Conservation (phyloP, 345 rosid genomes). For the Rubroshorea leprosula region DNA sequence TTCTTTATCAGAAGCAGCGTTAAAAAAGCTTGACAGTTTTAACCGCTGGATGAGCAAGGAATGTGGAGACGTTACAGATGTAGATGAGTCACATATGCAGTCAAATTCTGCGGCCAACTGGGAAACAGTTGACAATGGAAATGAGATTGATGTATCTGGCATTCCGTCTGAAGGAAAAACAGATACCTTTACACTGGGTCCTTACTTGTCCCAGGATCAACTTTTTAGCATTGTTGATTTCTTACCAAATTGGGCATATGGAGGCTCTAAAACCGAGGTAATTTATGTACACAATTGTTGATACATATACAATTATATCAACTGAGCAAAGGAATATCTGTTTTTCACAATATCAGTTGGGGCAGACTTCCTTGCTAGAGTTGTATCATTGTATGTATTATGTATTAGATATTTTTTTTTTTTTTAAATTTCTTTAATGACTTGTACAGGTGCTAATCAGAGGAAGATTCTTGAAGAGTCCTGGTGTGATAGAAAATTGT, state of each 20-base stretch:
- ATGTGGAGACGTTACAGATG: slow-evolving; percentile 51
- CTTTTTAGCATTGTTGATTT: slow-evolving; percentile 76
- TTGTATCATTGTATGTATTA: slow-evolving; percentile 2
- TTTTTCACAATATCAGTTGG: not conserved
- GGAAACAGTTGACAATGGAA: slow-evolving; percentile 58
- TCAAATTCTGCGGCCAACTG: slow-evolving; percentile 55
- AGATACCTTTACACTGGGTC: slow-evolving; percentile 51
- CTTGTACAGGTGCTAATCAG: slow-evolving; percentile 55
- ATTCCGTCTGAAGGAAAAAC: slow-evolving; percentile 41
- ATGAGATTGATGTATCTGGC: slow-evolving; percentile 39
- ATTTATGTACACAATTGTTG: not conserved
- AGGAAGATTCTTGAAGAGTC: slow-evolving; percentile 63
- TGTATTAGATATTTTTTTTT: slow-evolving; percentile 1
- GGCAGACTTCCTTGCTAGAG: not conserved
- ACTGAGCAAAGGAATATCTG: not conserved
- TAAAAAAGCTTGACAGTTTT: slow-evolving; percentile 92
- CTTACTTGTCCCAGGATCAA: slow-evolving; percentile 81
- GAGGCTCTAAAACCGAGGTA: slow-evolving; percentile 67
- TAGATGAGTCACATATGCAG: slow-evolving; percentile 46
- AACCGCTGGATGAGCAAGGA: slow-evolving; percentile 90
- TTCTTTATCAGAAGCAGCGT: slow-evolving; percentile 45
- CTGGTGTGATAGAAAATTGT: slow-evolving; percentile 42
- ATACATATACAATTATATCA: not conserved
- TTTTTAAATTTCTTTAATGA: slow-evolving; percentile 9
- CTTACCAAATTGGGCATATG: slow-evolving; percentile 81